phyloP scores from a whole-genome alignment of 2,329 filamentous ascomycete genomes.

The Didymella segeticola region DNA sequence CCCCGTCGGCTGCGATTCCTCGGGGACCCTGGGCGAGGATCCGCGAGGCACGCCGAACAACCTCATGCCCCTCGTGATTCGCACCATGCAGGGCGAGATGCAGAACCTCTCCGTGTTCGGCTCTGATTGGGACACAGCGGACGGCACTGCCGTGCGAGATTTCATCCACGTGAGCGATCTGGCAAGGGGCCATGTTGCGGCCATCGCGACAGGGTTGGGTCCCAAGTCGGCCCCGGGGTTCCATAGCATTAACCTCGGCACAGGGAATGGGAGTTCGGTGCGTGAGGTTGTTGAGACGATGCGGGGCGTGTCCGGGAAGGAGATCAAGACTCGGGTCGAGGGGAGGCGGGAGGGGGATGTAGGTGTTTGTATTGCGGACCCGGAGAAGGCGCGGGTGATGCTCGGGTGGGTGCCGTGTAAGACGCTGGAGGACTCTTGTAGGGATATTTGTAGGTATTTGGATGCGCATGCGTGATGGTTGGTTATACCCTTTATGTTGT shows the following conservation, averaged over 20 bases:
- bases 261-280: background rate
- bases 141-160: slow-evolving; percentile 70
- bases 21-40: slow-evolving; percentile 66
- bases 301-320: background rate
- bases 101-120: slow-evolving; percentile 63
- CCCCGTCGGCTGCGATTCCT: slow-evolving; percentile 66
- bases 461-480: background rate
- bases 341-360: slow-evolving; percentile 3
- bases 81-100: slow-evolving; percentile 62
- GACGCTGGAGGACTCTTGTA: slow-evolving; percentile 10
- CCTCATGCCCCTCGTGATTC: slow-evolving; percentile 66
- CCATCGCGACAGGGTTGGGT: slow-evolving; percentile 30
- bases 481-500: background rate
- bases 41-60: slow-evolving; percentile 66
- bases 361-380: slow-evolving; percentile 3
- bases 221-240: background rate
- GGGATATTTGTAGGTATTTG: slow-evolving; percentile 6
- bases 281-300: background rate
- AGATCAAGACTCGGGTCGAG: background rate
- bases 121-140: slow-evolving; percentile 66
- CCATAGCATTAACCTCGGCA: background rate
- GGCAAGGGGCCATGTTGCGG: slow-evolving; percentile 68
- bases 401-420: slow-evolving; percentile 2
- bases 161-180: slow-evolving; percentile 73
- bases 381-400: background rate